Percentiles rank a stretch among this genome's conserved stretches.
phyloP scores from a whole-genome alignment of 768 basidiomycete species.

The Leccinum broughii region DNA sequence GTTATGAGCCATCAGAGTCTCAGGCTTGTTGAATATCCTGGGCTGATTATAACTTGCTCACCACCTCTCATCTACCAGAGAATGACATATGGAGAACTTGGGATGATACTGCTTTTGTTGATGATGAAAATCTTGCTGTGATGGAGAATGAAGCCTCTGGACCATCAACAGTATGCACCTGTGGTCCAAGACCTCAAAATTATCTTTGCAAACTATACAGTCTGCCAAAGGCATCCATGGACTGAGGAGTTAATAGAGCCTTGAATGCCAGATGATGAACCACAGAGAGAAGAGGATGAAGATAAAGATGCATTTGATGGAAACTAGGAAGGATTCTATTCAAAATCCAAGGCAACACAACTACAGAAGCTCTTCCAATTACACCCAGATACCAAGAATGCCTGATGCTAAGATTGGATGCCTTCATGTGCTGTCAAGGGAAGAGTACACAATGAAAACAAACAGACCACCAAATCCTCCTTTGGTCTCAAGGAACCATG shows the following conservation, averaged over 20 bases:
- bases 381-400: background rate
- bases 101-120: background rate
- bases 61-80: background rate
- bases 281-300: too few relatives aligned
- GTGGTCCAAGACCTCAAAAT: background rate
- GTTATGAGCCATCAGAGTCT: background rate
- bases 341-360: background rate
- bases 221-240: background rate
- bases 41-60: background rate
- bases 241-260: background rate
- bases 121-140: background rate
- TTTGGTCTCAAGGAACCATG: background rate
- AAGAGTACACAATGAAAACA: background rate
- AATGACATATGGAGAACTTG: background rate
- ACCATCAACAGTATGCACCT: background rate
- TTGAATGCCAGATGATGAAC: background rate
- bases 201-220: background rate
- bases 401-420: background rate
- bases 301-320: background rate
- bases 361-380: background rate
- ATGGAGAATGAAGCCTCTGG: background rate
- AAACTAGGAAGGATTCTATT: background rate
- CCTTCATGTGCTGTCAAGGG: background rate
- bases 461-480: background rate
- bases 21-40: background rate